Evolutionary conservation across 768 basidiomycete genomes (phyloP).

Genomic region (Multifurca ochricompacta): DNA sequence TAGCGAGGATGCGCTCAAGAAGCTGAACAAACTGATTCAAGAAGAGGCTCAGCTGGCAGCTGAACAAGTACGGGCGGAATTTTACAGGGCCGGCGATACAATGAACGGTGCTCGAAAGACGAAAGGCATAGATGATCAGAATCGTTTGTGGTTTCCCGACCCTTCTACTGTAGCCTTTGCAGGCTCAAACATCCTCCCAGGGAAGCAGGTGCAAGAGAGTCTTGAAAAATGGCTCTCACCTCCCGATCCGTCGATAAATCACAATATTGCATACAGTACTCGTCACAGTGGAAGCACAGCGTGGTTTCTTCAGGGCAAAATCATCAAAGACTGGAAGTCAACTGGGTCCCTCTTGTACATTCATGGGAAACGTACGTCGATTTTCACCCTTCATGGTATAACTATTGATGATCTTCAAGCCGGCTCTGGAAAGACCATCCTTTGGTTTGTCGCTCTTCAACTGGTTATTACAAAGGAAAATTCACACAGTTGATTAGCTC

Average conservation of each 20-base stretch:
- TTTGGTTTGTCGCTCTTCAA: neutral
- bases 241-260: neutral
- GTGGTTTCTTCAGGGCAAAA: neutral
- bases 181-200: neutral
- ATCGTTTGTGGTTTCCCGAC: too few relatives aligned
- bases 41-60: neutral
- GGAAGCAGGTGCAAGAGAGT: neutral
- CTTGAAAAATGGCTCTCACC: neutral
- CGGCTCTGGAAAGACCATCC: conserved; percentile 3
- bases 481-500: neutral
- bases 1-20: neutral
- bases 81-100: too few relatives aligned
- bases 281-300: neutral
- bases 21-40: neutral
- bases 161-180: neutral
- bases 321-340: neutral
- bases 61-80: too few relatives aligned
- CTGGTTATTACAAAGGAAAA: neutral
- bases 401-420: neutral
- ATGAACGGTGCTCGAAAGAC: neutral
- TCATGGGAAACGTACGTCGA: neutral
- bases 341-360: neutral
- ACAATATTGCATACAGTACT: neutral
- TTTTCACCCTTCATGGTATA: neutral
- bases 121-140: neutral